Percentiles rank a stretch among this genome's conserved stretches.
phyloP scores from a whole-genome alignment of 139 green algal genomes.

The Haematococcus lacustris region DNA sequence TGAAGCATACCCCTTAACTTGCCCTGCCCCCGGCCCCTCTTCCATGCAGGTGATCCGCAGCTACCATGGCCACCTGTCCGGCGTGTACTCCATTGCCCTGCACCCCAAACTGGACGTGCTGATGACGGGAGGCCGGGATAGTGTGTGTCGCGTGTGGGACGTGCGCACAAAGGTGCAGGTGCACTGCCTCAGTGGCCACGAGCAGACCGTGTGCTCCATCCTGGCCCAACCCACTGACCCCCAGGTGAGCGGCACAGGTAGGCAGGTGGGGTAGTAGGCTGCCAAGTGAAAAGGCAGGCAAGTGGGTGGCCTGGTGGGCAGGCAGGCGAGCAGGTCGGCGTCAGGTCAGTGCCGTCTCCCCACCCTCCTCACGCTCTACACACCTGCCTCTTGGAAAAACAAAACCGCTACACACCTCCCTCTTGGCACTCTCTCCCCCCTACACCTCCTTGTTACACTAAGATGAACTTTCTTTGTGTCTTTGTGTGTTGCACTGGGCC shows the following conservation, averaged over 20 bases:
- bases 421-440: too few relatives aligned
- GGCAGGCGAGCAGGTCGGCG: too few relatives aligned
- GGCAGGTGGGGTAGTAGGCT: too few relatives aligned
- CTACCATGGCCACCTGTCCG: constrained; percentile 97
- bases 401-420: too few relatives aligned
- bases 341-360: too few relatives aligned
- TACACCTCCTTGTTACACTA: too few relatives aligned
- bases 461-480: background rate
- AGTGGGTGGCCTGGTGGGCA: too few relatives aligned
- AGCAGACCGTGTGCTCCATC: constrained; percentile 88
- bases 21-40: too few relatives aligned
- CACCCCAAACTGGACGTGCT: constrained; percentile 94
- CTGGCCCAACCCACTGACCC: constrained; percentile 77
- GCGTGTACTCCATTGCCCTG: constrained; percentile 92
- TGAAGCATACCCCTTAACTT: too few relatives aligned
- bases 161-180: constrained; percentile 84
- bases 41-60: constrained; percentile 92
- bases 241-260: constrained; percentile 69
- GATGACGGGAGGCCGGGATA: constrained; percentile 87
- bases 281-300: too few relatives aligned
- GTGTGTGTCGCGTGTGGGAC: constrained; percentile 93
- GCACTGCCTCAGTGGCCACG: constrained; percentile 77
- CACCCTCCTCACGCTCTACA: too few relatives aligned
- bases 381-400: too few relatives aligned
- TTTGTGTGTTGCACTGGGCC: background rate